A percentile compares a stretch with the other conserved stretches of the same genome.
These are phyloP conservation scores for Aspergillus floridensis DNA, from an alignment of 2,329 filamentous ascomycete species.

Conservation along the genomic window DNA sequence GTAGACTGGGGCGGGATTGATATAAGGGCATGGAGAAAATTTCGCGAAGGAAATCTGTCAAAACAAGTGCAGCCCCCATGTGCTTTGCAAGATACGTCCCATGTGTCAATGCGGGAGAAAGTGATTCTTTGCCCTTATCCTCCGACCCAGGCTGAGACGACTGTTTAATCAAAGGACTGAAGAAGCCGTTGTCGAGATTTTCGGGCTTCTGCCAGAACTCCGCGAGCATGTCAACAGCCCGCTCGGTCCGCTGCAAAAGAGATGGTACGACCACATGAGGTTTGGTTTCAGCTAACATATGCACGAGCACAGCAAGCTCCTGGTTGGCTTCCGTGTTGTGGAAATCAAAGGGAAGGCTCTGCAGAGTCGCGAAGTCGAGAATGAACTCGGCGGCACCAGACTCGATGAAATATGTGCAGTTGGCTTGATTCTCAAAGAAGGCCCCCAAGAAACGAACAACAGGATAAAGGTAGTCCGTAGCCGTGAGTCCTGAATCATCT, in stretches of 20 bases:
- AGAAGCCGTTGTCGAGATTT: conserved; percentile 58
- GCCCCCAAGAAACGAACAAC: conserved; percentile 73
- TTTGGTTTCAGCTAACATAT: conserved; percentile 75
- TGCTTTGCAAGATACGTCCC: conserved; percentile 79
- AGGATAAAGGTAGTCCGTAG: conserved; percentile 71
- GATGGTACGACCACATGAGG: conserved; percentile 79
- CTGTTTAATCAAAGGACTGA: conserved; percentile 59
- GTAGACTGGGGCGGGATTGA: conserved; percentile 60
- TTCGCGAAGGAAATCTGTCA: conserved; percentile 71
- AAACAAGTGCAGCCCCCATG: conserved; percentile 70
- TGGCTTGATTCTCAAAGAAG: conserved; percentile 70
- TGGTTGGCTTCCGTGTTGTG: conserved; percentile 65
- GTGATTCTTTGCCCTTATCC: background rate
- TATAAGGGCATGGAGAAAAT: conserved; percentile 66
- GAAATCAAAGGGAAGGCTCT: conserved; percentile 74
- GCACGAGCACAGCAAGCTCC: conserved; percentile 70
- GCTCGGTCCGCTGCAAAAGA: conserved; percentile 70
- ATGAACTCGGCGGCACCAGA: conserved; percentile 78
- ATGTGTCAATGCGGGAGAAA: conserved; percentile 42
- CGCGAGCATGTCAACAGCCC: conserved; percentile 64
- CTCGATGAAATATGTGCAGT: conserved; percentile 73
- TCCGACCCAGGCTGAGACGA: background rate
- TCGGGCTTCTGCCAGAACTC: conserved; percentile 58
- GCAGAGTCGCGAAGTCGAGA: conserved; percentile 77
- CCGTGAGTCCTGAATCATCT: conserved; percentile 51